phyloP scores from a whole-genome alignment of 1,139 yeast species.

The Keqinozyma sinolaborantium region DNA sequence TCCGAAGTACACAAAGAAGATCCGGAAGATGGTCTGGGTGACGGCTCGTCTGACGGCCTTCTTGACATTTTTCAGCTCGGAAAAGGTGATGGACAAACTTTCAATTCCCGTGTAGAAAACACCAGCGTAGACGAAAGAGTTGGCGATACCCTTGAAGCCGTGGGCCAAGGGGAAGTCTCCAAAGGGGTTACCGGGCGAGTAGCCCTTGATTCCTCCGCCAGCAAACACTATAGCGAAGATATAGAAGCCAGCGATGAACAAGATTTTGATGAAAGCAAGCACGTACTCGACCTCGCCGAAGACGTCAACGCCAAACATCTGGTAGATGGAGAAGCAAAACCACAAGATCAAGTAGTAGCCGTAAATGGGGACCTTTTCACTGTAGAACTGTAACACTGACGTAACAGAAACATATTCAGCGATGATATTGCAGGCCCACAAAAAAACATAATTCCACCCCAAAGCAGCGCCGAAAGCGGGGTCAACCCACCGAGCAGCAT shows the following conservation, averaged over 20 bases:
- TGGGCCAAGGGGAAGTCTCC: slow-evolving; percentile 38
- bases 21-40: slow-evolving; percentile 42
- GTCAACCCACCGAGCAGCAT: slow-evolving; percentile 35
- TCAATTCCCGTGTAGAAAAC: slow-evolving; percentile 70
- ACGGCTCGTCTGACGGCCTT: slow-evolving; percentile 54
- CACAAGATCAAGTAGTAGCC: slow-evolving; percentile 32
- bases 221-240: slow-evolving; percentile 38
- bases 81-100: slow-evolving; percentile 62
- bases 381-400: slow-evolving; percentile 23
- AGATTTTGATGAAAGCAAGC: slow-evolving; percentile 34
- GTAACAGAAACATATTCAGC: slow-evolving; percentile 23
- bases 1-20: slow-evolving; percentile 37
- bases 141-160: slow-evolving; percentile 38
- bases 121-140: slow-evolving; percentile 49
- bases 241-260: slow-evolving; percentile 39
- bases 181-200: slow-evolving; percentile 37
- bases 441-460: slow-evolving; percentile 42
- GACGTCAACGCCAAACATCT: slow-evolving; percentile 36
- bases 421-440: slow-evolving; percentile 21
- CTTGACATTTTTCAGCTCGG: slow-evolving; percentile 58
- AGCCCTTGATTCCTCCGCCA: slow-evolving; percentile 40
- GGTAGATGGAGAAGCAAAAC: slow-evolving; percentile 30
- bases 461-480: slow-evolving; percentile 41
- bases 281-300: slow-evolving; percentile 45
- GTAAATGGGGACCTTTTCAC: slow-evolving; percentile 30